Evolutionary conservation across 495 filamentous ascomycete genomes (phyloP).

Genomic region (Parathielavia hyrcaniae): DNA sequence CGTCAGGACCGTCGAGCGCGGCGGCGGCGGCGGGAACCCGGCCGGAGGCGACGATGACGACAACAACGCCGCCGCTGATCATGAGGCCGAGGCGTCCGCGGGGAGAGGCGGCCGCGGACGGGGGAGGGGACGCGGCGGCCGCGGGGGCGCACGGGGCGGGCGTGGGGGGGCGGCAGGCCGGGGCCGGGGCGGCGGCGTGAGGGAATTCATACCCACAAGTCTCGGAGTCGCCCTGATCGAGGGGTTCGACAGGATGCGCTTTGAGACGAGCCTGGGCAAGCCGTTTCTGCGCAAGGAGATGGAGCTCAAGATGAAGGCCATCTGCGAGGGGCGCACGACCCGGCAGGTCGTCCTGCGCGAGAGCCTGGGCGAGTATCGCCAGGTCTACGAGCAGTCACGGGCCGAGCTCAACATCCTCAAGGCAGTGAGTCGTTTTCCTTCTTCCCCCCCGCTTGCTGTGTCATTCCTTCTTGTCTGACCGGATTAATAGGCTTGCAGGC

Average conservation of each 20-base stretch:
- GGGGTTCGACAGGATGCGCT: conserved; percentile 85
- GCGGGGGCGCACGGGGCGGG: conserved; percentile 42
- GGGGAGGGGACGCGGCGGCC: conserved; percentile 39
- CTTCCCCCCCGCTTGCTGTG: background rate
- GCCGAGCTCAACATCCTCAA: conserved; percentile 71
- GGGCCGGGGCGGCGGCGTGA: conserved; percentile 48
- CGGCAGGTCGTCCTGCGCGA: conserved; percentile 67
- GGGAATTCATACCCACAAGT: conserved; percentile 85
- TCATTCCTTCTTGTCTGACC: conserved; percentile 22
- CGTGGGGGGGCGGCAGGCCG: conserved; percentile 40
- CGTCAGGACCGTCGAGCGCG: conserved; percentile 57
- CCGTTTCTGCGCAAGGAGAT: conserved; percentile 98
- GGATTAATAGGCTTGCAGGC: conserved; percentile 40
- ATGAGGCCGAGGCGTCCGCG: conserved; percentile 33
- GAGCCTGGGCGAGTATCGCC: conserved; percentile 75
- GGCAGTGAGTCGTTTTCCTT: conserved; percentile 45
- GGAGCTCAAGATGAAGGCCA: conserved; percentile 89
- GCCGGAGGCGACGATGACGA: conserved; percentile 27
- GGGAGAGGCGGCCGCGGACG: conserved; percentile 36
- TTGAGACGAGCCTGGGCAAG: conserved; percentile 87
- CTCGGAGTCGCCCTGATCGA: conserved; percentile 86
- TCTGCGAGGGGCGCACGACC: conserved; percentile 79
- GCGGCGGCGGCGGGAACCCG: conserved; percentile 27
- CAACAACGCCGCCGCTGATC: too few species aligned
- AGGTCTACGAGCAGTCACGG: conserved; percentile 71